These are phyloP conservation scores for Penicillium sp. DNA, from an alignment of 2,329 filamentous ascomycete genomes.

Conservation along the genomic window DNA sequence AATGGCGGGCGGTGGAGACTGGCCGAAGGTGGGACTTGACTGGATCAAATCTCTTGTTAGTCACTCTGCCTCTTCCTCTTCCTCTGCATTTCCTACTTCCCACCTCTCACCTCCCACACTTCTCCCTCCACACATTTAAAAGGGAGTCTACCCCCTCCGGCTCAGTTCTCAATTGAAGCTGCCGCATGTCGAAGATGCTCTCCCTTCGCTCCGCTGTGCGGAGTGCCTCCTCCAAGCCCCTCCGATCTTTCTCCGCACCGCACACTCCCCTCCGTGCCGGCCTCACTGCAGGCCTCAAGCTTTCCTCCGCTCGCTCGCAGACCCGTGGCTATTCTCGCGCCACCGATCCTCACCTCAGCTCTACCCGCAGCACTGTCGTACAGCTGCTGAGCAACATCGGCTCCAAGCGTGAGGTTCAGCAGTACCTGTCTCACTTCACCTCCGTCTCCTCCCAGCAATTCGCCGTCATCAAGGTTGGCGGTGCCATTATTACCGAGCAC, in stretches of 20 bases:
- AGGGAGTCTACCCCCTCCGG: conserved; percentile 23
- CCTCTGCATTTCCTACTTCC: background rate
- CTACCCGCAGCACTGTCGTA: conserved; percentile 79
- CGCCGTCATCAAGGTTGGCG: conserved; percentile 97
- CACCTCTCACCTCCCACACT: conserved; percentile 4
- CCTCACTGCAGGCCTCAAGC: conserved; percentile 28
- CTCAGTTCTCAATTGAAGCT: conserved; percentile 35
- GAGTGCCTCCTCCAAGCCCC: conserved; percentile 48
- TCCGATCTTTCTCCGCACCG: conserved; percentile 46
- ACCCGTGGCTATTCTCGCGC: conserved; percentile 51
- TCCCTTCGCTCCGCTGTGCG: conserved; percentile 50
- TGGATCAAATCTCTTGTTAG: no score
- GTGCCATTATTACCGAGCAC: conserved; percentile 93
- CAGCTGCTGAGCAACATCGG: conserved; percentile 94
- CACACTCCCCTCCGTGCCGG: conserved; percentile 35
- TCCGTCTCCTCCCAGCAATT: conserved; percentile 97
- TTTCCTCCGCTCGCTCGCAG: conserved; percentile 36
- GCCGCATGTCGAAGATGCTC: conserved; percentile 50
- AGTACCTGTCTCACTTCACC: conserved; percentile 96
- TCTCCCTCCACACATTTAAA: conserved; percentile 8
- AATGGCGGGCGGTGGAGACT: background rate
- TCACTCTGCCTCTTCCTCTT: conserved; percentile 8
- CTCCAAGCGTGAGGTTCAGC: conserved; percentile 93
- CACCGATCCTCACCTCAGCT: conserved; percentile 56
- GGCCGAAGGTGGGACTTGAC: no score